Base-by-base conservation (phyloP, 2,329 filamentous ascomycete genomes). In the Diaporthe vaccinii region DNA sequence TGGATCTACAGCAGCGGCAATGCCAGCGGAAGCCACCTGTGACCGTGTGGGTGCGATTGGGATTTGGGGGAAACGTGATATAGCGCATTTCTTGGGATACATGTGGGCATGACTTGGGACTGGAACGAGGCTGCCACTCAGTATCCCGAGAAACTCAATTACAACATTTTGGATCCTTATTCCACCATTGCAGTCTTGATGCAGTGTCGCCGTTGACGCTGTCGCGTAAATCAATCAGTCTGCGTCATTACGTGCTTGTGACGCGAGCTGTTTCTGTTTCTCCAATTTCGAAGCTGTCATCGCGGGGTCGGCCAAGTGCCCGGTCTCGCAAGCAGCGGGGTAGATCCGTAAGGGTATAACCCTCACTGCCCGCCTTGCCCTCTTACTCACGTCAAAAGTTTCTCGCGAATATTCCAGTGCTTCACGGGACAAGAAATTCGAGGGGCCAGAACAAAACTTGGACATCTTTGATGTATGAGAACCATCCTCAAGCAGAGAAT, bases 291-390 rank as follows among this genome's bases (percentile, higher is more conserved):
- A 61, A 61, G 59, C 61, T 75, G 73, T 73, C 75, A 75, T 75
- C 53, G 75, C 75, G 73, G 75, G 75, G 75, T 75, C 31, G 22
- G 15, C 46, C 59, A 46, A 51, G 20, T 39, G 15, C 44, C 74
- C 75, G 69, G 62, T 49, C 20, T 76, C 73, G 73, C 69, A 67
- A 57, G 57, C 39, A 51, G 71, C 62, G 65, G 65, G 71, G 70
- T 55, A 41, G n/a, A 9, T 17, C n/a, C 1, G 17, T 14, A 2
- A 72, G 70, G 70, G 70, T 72, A 55, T 65, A 31, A 68, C 65
- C 65, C 65, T 68, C 22, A 9, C 0, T 25, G 7, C 2, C 2
- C 22, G 0, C 10, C 5, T 34, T 25, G 4, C 25, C 28, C 14
- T 22, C 1, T 1, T 12, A 25, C 36, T 9, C 4, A n/a, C 25